Conservation (phyloP, 352 stramenopile genomes). For the Hyaloperonospora brassicae region DNA sequence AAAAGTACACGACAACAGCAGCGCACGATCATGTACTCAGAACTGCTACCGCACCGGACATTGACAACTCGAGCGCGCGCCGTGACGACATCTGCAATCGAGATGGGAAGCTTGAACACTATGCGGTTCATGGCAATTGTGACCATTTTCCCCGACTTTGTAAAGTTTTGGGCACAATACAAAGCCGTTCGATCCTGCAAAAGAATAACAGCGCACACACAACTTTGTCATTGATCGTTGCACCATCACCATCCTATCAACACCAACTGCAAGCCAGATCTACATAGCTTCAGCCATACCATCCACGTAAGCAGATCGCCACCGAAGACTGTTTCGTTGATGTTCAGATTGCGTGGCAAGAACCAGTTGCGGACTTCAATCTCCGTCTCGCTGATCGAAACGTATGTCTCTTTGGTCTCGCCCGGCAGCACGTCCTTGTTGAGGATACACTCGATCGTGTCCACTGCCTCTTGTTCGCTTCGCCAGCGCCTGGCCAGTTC, state of each 20-base stretch:
- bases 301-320: constrained; percentile 57
- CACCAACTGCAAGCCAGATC: not conserved
- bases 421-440: constrained; percentile 26
- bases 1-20: not conserved
- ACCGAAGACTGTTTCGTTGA: constrained; percentile 63
- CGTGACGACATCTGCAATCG: constrained; percentile 44
- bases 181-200: constrained; percentile 48
- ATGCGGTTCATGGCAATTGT: constrained; percentile 73
- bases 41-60: constrained; percentile 36
- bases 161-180: constrained; percentile 65
- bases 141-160: constrained; percentile 68
- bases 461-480: constrained; percentile 38
- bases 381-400: constrained; percentile 46
- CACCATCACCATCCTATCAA: not conserved
- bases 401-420: constrained; percentile 34
- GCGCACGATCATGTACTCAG: not conserved
- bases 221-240: not conserved
- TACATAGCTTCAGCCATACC: constrained; percentile 16
- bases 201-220: not conserved
- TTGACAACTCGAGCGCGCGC: constrained; percentile 53
- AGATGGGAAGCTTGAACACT: constrained; percentile 63
- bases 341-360: constrained; percentile 59
- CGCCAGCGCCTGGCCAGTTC: constrained; percentile 36
- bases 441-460: constrained; percentile 31
- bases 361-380: constrained; percentile 70